phyloP scores from a whole-genome alignment of 345 rosid genomes.

The Abelmoschus esculentus region DNA sequence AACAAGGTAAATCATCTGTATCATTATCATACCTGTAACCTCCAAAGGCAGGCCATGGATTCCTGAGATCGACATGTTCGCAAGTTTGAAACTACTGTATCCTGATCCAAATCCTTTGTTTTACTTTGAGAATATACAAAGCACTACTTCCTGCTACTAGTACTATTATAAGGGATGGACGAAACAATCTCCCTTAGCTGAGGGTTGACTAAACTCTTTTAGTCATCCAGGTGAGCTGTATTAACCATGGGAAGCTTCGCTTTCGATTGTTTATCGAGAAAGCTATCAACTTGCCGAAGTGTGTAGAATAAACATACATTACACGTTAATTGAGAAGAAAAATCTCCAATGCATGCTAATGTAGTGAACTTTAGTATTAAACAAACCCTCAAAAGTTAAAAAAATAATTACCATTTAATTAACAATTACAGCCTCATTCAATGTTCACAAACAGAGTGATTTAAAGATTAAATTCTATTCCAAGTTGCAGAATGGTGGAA shows the following conservation, averaged over 20 bases:
- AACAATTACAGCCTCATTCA: not conserved
- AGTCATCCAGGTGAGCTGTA: not conserved
- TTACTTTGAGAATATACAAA: not conserved
- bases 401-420: not conserved
- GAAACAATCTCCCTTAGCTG: not conserved
- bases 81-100: not conserved
- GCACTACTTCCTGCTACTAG: not conserved
- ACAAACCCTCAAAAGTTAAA: not conserved
- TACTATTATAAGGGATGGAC: slow-evolving; percentile 2
- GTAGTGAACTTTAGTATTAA: not conserved
- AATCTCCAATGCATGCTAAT: not conserved
- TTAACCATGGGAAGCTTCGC: not conserved
- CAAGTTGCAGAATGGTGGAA: not conserved
- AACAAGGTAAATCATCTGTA: not conserved
- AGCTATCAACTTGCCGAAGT: not conserved
- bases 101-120: not conserved
- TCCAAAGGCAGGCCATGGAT: slow-evolving; percentile 53
- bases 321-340: not conserved
- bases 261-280: not conserved
- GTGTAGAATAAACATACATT: not conserved
- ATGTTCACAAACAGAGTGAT: not conserved
- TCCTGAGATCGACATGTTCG: slow-evolving; percentile 29
- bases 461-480: not conserved
- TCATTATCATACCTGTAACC: slow-evolving; percentile 30
- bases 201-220: not conserved